Percentiles rank a stretch among this genome's conserved stretches.
These are phyloP conservation scores for Leccinum subgranulosum DNA, from an alignment of 768 basidiomycete species.

Conservation along the genomic window DNA sequence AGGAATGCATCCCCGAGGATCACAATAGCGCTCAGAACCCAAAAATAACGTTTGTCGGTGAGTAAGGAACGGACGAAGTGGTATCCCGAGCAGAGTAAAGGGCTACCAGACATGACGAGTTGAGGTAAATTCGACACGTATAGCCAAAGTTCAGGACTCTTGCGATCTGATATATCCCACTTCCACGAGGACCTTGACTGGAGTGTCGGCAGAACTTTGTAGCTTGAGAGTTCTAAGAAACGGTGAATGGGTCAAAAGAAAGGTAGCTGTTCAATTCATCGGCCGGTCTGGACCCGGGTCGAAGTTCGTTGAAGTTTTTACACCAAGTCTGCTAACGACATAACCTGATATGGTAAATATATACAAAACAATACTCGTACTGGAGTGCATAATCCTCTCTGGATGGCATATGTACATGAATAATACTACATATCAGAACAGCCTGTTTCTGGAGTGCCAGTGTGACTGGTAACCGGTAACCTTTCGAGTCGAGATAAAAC, in stretches of 20 bases:
- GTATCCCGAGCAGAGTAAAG: constrained; percentile 5
- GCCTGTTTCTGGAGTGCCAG: neutral
- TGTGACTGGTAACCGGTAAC: neutral
- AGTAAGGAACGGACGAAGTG: constrained; percentile 28
- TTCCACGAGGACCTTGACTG: neutral
- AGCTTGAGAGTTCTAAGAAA: neutral
- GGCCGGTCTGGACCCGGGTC: neutral
- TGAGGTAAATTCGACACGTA: constrained; percentile 8
- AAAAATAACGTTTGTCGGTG: constrained; percentile 60
- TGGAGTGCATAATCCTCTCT: neutral
- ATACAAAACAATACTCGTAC: too few species aligned
- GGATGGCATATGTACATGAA: neutral
- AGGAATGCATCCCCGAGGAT: constrained; percentile 74
- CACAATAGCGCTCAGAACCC: constrained; percentile 59
- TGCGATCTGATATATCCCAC: neutral
- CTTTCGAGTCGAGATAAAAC: neutral
- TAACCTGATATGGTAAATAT: neutral
- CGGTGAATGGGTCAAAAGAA: neutral
- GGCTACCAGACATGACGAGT: neutral
- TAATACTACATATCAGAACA: neutral
- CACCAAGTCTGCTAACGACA: too few species aligned
- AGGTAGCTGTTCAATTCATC: neutral
- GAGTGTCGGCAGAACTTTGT: neutral
- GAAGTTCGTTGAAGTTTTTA: neutral
- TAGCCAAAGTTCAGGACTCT: neutral